Evolutionary conservation across 2,329 filamentous ascomycete species (phyloP).

Genomic region (Epichloe uncinata): DNA sequence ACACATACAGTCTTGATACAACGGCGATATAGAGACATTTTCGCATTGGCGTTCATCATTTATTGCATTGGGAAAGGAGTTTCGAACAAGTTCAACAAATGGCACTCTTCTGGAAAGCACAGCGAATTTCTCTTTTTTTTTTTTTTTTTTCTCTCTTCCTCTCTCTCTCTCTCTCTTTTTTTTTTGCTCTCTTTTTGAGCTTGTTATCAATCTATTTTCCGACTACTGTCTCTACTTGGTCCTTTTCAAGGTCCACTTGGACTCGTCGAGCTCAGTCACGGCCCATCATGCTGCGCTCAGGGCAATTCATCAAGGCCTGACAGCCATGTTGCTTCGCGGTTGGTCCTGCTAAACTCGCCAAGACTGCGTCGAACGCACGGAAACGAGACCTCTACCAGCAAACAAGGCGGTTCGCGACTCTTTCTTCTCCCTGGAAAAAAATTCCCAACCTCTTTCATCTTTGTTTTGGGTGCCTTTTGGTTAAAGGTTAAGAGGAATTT

Average conservation of each 20-base stretch:
- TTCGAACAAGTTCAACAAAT: constrained; percentile 22
- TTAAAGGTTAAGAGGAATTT: constrained; percentile 41
- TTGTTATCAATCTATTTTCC: no score
- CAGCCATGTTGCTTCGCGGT: background rate
- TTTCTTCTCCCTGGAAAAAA: constrained; percentile 13
- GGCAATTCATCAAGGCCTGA: background rate
- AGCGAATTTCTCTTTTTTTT: constrained; percentile 11
- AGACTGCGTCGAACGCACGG: constrained; percentile 24
- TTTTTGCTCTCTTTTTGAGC: constrained; percentile 12
- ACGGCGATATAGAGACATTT: constrained; percentile 25
- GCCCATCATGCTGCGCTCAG: background rate
- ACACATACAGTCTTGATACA: constrained; percentile 16
- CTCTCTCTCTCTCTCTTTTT: constrained; percentile 13
- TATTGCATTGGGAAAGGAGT: constrained; percentile 31
- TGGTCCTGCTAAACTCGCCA: background rate
- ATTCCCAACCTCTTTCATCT: constrained; percentile 14
- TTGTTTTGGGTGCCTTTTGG: constrained; percentile 14
- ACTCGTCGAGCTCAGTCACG: constrained; percentile 3
- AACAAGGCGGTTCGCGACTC: constrained; percentile 32
- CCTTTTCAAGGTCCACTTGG: constrained; percentile 7
- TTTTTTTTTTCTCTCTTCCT: no score
- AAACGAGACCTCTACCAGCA: constrained; percentile 27
- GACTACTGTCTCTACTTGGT: background rate
- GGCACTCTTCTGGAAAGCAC: constrained; percentile 18
- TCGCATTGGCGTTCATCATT: constrained; percentile 19